Conservation (phyloP, 2,329 filamentous ascomycete species). For the Hortaea werneckii region DNA sequence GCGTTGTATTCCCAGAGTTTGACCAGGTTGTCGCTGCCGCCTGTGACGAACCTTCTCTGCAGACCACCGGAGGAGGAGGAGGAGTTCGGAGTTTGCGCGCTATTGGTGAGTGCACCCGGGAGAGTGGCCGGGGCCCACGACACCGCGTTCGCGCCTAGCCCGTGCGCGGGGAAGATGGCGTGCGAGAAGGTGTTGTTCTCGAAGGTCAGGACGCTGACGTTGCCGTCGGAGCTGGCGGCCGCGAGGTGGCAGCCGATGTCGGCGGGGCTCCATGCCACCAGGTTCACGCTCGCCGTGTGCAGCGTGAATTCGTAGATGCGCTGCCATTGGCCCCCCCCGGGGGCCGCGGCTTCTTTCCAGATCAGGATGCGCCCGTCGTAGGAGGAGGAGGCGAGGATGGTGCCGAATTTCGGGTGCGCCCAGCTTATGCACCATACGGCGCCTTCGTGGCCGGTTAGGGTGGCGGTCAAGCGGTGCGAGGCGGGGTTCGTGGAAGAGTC, state of each 20-base stretch:
- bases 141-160: conserved; percentile 88
- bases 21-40: conserved; percentile 84
- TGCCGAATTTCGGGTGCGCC: conserved; percentile 98
- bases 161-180: conserved; percentile 82
- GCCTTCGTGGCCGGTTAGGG: conserved; percentile 62
- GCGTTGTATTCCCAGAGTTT: conserved; percentile 84
- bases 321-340: conserved; percentile 41
- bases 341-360: conserved; percentile 70
- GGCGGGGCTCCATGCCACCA: conserved; percentile 94
- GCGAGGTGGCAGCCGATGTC: conserved; percentile 91
- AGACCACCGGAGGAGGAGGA: conserved; percentile 10
- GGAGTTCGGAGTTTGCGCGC: conserved; percentile 40
- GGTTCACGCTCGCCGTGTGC: conserved; percentile 94
- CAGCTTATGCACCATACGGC: conserved; percentile 97
- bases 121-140: conserved; percentile 83
- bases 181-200: conserved; percentile 79
- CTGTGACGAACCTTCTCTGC: conserved; percentile 80
- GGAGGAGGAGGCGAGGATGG: conserved; percentile 86
- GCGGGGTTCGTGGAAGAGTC: conserved; percentile 36
- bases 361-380: conserved; percentile 98
- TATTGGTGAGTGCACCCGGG: conserved; percentile 73
- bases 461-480: conserved; percentile 6
- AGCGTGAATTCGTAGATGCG: conserved; percentile 86
- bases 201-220: conserved; percentile 90
- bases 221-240: conserved; percentile 87